phyloP scores from a whole-genome alignment of 305 asterid species.

The Ilex paraguariensis region DNA sequence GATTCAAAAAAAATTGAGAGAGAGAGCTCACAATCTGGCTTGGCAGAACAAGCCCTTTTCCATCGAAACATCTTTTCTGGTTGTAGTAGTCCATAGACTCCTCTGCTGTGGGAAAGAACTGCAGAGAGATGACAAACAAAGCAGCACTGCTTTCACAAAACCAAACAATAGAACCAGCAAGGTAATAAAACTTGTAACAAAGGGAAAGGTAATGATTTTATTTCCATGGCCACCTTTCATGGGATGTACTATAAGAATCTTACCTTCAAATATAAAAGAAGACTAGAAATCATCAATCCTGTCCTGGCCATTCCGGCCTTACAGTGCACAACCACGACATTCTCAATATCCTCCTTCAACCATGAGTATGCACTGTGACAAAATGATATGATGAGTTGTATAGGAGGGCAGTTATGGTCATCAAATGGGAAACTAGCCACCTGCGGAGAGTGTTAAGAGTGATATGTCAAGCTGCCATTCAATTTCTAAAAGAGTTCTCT shows the following conservation, averaged over 20 bases:
- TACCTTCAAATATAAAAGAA: slow-evolving; percentile 88
- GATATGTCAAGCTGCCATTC: too few species aligned
- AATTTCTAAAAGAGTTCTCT: too few species aligned
- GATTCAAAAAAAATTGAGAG: background rate
- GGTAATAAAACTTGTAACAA: too few species aligned
- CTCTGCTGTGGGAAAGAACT: slow-evolving; percentile 99
- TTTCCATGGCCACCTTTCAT: too few species aligned
- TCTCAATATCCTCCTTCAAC: slow-evolving; percentile 98
- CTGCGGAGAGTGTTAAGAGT: slow-evolving; percentile 27
- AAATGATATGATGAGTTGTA: slow-evolving; percentile 87
- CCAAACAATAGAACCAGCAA: slow-evolving; percentile 1
- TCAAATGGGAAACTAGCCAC: slow-evolving; percentile 97
- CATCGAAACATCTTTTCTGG: slow-evolving; percentile 94
- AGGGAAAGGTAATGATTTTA: too few species aligned
- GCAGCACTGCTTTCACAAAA: slow-evolving; percentile 12
- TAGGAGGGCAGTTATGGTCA: slow-evolving; percentile 96
- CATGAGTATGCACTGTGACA: slow-evolving; percentile 99
- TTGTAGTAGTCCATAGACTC: slow-evolving; percentile 95
- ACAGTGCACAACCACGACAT: slow-evolving; percentile 98
- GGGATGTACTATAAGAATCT: too few species aligned
- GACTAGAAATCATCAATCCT: slow-evolving; percentile 98
- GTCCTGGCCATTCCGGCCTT: slow-evolving; percentile 99
- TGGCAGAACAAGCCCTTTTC: slow-evolving; percentile 94
- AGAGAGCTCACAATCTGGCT: slow-evolving; percentile 86
- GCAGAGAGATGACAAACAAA: slow-evolving; percentile 18